A percentile compares a stretch with the other conserved stretches of the same genome.
phyloP scores from a whole-genome alignment of 495 filamentous ascomycete genomes.

The Ascodesmis nigricans region DNA sequence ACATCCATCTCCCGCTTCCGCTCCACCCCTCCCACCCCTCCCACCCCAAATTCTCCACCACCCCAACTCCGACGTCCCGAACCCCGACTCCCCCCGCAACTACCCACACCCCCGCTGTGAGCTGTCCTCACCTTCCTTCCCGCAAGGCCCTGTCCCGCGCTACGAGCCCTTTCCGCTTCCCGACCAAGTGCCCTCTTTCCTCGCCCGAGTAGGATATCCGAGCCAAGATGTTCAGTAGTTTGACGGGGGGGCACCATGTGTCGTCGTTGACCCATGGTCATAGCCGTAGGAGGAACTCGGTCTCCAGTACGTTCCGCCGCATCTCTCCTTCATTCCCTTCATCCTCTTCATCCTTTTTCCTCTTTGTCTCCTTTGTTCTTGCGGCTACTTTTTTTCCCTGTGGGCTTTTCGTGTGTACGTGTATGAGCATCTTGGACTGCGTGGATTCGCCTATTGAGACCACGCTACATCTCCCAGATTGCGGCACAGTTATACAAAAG shows the following conservation, averaged over 20 bases:
- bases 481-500: slow-evolving; percentile 2
- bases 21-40: too few species aligned
- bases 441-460: neutral
- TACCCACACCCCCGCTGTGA: too few species aligned
- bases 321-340: neutral
- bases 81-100: too few species aligned
- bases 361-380: slow-evolving; percentile 20
- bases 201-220: too few species aligned
- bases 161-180: too few species aligned
- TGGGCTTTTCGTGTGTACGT: slow-evolving; percentile 12
- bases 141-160: too few species aligned
- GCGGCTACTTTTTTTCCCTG: slow-evolving; percentile 14
- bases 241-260: slow-evolving; percentile 2
- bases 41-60: too few species aligned
- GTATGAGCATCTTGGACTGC: slow-evolving; percentile 14
- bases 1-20: too few species aligned
- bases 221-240: slow-evolving; percentile 4
- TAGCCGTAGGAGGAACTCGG: slow-evolving; percentile 20
- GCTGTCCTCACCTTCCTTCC: too few species aligned
- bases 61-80: too few species aligned
- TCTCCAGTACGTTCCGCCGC: neutral
- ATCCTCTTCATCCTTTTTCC: too few species aligned
- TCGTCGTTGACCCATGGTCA: slow-evolving; percentile 7
- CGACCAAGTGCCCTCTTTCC: too few species aligned
- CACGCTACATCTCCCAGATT: neutral